A percentile compares a stretch with the other conserved stretches of the same genome.
Conservation (phyloP, 805 yeast genomes). For the Lachancea nothofagi region DNA sequence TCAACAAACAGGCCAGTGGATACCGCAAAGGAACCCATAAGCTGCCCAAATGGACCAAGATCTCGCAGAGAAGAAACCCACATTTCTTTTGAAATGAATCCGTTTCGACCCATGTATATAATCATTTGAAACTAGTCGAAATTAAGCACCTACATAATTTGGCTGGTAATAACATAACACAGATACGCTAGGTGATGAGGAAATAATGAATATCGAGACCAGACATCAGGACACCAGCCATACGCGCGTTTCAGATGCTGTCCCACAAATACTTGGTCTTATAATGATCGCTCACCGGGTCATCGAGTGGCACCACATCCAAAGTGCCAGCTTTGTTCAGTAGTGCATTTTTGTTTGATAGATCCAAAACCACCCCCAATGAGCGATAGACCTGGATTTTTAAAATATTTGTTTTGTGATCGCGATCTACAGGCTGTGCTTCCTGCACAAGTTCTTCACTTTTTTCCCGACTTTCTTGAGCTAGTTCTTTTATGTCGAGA, state of each 20-base stretch:
- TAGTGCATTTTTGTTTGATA: conserved; percentile 39
- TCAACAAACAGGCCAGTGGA: conserved; percentile 62
- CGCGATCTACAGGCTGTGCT: conserved; percentile 19
- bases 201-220: not conserved
- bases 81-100: conserved; percentile 44
- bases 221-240: not conserved
- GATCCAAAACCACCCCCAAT: conserved; percentile 50
- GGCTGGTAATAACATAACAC: not conserved
- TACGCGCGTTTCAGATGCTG: conserved; percentile 39
- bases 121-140: not conserved
- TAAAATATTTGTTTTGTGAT: conserved; percentile 31
- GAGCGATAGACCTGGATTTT: conserved; percentile 56
- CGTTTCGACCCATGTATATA: conserved; percentile 3
- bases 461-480: conserved; percentile 6
- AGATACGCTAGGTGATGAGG: no score
- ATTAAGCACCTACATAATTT: not conserved
- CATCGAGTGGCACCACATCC: conserved; percentile 46
- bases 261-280: conserved; percentile 80
- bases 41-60: conserved; percentile 89
- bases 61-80: conserved; percentile 76
- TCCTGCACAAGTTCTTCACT: not conserved
- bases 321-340: conserved; percentile 44
- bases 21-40: conserved; percentile 86
- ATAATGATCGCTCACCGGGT: conserved; percentile 57
- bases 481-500: conserved; percentile 15